phyloP scores from a whole-genome alignment of 1,139 yeast species.

The Nakaseomyces nivariensis region DNA sequence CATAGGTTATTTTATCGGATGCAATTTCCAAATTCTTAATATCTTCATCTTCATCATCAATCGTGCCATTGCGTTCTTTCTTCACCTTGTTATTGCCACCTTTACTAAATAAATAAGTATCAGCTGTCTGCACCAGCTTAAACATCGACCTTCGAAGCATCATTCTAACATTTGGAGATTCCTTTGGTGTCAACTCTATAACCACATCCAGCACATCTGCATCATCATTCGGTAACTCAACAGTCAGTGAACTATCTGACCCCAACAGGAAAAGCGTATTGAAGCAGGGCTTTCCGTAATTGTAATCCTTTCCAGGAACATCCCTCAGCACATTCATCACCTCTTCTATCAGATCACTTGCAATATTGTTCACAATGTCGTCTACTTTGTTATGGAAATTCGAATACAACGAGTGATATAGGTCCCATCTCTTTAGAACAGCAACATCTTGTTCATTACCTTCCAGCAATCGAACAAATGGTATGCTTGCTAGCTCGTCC shows the following conservation, averaged over 20 bases:
- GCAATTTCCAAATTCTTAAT: conserved; percentile 5
- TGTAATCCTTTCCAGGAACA: conserved; percentile 2
- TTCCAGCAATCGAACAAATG: conserved; percentile 32
- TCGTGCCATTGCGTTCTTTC: neutral
- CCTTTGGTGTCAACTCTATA: conserved; percentile 27
- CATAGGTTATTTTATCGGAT: conserved; percentile 20
- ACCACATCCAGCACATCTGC: conserved; percentile 13
- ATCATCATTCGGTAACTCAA: conserved; percentile 17
- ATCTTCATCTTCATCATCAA: conserved; percentile 6
- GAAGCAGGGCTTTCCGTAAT: conserved; percentile 13
- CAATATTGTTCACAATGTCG: conserved; percentile 23
- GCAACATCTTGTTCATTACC: conserved; percentile 31
- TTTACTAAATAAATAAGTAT: conserved; percentile 1
- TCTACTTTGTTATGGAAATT: conserved; percentile 27
- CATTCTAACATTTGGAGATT: conserved; percentile 30
- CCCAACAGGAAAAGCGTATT: conserved; percentile 27
- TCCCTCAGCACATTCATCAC: conserved; percentile 18
- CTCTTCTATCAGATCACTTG: conserved; percentile 20
- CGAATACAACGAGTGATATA: conserved; percentile 27
- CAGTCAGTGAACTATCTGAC: conserved; percentile 25
- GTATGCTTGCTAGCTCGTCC: conserved; percentile 15
- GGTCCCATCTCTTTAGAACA: conserved; percentile 30
- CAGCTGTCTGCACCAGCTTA: conserved; percentile 21
- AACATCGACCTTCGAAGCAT: conserved; percentile 30
- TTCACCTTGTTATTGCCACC: neutral